Conservation (phyloP, 345 rosid species). For the Angophora floribunda region DNA sequence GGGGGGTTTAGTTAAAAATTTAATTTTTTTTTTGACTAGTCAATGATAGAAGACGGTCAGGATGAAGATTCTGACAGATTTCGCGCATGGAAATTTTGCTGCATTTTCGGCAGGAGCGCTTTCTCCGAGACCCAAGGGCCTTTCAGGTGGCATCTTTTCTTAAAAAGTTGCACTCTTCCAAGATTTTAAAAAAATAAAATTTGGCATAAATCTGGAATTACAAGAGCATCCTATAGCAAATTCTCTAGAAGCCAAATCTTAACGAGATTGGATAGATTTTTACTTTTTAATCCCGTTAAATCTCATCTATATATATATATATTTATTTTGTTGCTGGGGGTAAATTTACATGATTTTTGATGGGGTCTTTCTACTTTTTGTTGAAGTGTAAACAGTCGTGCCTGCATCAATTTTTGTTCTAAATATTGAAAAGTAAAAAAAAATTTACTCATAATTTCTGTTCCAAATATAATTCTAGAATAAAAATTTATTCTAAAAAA, state of each 20-base stretch:
- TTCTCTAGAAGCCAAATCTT: not conserved
- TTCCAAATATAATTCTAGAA: no score
- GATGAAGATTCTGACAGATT: not conserved
- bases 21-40: not conserved
- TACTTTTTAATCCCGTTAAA: not conserved
- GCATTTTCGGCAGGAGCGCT: not conserved
- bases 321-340: not conserved
- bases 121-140: not conserved
- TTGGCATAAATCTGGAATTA: not conserved
- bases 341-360: not conserved
- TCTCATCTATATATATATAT: not conserved
- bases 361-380: no score
- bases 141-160: not conserved
- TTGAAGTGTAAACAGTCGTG: no score
- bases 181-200: not conserved
- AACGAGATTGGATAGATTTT: not conserved
- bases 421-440: no score
- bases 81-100: not conserved
- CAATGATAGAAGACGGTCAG: not conserved
- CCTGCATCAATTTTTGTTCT: no score
- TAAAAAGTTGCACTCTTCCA: not conserved
- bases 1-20: not conserved
- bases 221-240: not conserved
- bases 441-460: no score
- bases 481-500: no score